phyloP scores from a whole-genome alignment of 805 yeast genomes.

The Suhomyces sp. region DNA sequence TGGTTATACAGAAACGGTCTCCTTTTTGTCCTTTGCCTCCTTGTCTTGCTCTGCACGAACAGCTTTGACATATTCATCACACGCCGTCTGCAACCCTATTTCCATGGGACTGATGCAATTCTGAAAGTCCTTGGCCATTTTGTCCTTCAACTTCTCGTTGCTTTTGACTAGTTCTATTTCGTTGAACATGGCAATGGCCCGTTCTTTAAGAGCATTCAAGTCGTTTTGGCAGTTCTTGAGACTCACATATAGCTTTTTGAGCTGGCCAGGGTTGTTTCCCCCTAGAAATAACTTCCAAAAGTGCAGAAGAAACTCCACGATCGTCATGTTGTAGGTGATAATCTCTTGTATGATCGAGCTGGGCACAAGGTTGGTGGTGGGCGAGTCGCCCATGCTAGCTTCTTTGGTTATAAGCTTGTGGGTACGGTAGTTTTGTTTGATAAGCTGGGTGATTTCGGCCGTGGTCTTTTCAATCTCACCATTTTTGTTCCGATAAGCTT shows the following conservation, averaged over 20 bases:
- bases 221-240: conserved; percentile 33
- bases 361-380: conserved; percentile 33
- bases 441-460: conserved; percentile 43
- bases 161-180: conserved; percentile 16
- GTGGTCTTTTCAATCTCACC: conserved; percentile 42
- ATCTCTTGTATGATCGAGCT: conserved; percentile 29
- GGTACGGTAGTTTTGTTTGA: conserved; percentile 54
- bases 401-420: conserved; percentile 33
- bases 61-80: conserved; percentile 33
- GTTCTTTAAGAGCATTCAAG: conserved; percentile 25
- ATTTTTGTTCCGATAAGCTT: conserved; percentile 26
- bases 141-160: conserved; percentile 32
- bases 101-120: conserved; percentile 31
- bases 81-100: conserved; percentile 32
- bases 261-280: conserved; percentile 36
- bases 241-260: conserved; percentile 36
- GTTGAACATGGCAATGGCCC: conserved; percentile 12
- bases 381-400: conserved; percentile 11
- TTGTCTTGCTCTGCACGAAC: conserved; percentile 13
- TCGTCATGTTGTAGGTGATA: conserved; percentile 35
- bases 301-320: conserved; percentile 42
- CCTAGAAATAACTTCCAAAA: conserved; percentile 40
- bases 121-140: conserved; percentile 29
- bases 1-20: no score
- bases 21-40: conserved; percentile 2